Evolutionary conservation across 148 eudicot species (phyloP).

Genomic region (Rheum nobile): DNA sequence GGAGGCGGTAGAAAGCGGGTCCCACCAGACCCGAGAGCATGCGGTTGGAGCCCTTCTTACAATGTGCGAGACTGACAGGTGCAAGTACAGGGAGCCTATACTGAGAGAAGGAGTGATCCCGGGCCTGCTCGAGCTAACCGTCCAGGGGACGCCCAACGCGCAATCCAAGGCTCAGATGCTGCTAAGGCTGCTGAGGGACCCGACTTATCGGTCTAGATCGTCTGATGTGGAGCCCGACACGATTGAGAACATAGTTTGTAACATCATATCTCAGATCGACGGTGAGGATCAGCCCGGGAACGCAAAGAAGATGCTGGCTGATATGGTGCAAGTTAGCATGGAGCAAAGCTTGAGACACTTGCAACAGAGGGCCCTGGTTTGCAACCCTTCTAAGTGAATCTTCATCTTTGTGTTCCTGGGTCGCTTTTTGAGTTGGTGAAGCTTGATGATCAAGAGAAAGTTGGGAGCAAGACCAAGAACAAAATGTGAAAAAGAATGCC

Average conservation of each 20-base stretch:
- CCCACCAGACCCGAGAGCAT: conserved; percentile 67
- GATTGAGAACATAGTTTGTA: conserved; percentile 69
- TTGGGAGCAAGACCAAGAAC: conserved; percentile 4
- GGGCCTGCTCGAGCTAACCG: conserved; percentile 87
- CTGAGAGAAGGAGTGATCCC: conserved; percentile 94
- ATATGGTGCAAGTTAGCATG: conserved; percentile 99
- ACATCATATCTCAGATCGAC: conserved; percentile 69
- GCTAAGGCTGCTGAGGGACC: conserved; percentile 57
- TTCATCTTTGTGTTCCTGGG: not conserved
- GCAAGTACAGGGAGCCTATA: conserved; percentile 67
- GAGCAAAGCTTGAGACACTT: conserved; percentile 87
- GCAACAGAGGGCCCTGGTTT: conserved; percentile 68
- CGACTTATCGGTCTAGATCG: conserved; percentile 52
- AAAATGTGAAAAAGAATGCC: conserved; percentile 29
- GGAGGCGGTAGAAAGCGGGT: conserved; percentile 78
- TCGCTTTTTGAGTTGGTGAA: not conserved
- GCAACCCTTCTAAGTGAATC: conserved; percentile 39
- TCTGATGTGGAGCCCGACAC: conserved; percentile 63
- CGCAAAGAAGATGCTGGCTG: conserved; percentile 89
- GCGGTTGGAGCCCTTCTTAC: conserved; percentile 76
- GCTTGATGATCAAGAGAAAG: not conserved
- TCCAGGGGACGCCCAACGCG: conserved; percentile 70
- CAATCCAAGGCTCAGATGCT: conserved; percentile 62
- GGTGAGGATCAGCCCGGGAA: conserved; percentile 77
- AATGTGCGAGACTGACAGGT: conserved; percentile 66